These are phyloP conservation scores for Bruguiera parviflora DNA, from an alignment of 345 rosid species.

Conservation along the genomic window DNA sequence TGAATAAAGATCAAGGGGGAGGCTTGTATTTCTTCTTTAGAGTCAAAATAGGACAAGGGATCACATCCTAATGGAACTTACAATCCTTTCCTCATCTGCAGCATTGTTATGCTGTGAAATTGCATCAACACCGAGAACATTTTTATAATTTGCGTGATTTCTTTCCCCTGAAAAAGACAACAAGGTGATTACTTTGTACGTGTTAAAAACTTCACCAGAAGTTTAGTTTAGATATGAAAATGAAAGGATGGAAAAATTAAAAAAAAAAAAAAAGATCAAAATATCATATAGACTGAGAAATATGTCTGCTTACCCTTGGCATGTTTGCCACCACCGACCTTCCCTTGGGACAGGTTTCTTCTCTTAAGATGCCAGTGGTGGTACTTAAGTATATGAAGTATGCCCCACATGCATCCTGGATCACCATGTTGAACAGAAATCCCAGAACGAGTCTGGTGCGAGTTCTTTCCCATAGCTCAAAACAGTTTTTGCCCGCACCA, in stretches of 20 bases:
- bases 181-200: neutral
- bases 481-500: constrained; percentile 2
- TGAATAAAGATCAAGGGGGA: neutral
- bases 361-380: constrained; percentile 71
- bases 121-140: constrained; percentile 9
- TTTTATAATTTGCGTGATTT: constrained; percentile 16
- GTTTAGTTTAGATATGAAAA: too few relatives aligned
- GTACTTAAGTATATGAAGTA: constrained; percentile 57
- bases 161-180: constrained; percentile 27
- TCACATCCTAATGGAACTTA: constrained; percentile 20
- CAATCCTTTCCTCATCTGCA: constrained; percentile 14
- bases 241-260: neutral
- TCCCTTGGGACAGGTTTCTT: constrained; percentile 44
- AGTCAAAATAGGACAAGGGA: neutral
- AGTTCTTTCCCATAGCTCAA: constrained; percentile 48
- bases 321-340: constrained; percentile 19
- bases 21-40: neutral
- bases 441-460: constrained; percentile 23
- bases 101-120: neutral
- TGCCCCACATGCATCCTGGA: constrained; percentile 71
- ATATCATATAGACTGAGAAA: neutral
- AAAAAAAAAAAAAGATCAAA: too few relatives aligned
- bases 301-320: constrained; percentile 25
- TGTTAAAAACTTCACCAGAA: too few relatives aligned
- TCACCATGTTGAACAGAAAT: constrained; percentile 27